Conservation (phyloP, 108 stramenopile species). For the Nannochloropsis salina region DNA sequence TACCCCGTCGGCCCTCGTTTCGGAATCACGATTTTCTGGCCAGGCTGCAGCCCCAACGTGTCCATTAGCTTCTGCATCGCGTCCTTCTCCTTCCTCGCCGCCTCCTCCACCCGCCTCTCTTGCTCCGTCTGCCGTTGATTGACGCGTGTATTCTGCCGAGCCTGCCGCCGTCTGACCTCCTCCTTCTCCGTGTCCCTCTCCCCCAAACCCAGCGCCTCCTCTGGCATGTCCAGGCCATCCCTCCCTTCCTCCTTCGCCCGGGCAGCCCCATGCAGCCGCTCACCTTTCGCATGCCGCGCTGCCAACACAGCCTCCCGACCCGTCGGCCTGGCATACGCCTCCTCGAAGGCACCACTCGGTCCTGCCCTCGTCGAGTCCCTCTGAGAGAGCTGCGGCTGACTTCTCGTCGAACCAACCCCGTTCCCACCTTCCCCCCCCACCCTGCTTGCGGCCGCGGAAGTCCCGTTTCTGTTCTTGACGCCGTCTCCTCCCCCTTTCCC, state of each 20-base stretch:
- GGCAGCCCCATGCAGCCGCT: background rate
- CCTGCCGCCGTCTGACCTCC: background rate
- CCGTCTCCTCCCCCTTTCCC: background rate
- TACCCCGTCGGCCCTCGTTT: background rate
- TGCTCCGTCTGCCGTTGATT: slow-evolving; percentile 2
- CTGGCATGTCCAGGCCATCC: background rate
- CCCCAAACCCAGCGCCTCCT: background rate
- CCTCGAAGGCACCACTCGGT: background rate
- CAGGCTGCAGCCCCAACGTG: slow-evolving; percentile 7
- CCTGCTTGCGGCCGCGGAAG: background rate
- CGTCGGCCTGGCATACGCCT: background rate
- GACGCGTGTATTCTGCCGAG: background rate
- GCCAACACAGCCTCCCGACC: background rate
- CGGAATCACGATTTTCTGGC: background rate
- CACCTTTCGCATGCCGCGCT: background rate
- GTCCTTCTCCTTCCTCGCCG: background rate
- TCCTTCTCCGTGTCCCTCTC: background rate
- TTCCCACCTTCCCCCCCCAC: too few species aligned
- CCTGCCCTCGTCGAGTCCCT: background rate
- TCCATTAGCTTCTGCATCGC: background rate
- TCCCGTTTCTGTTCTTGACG: background rate
- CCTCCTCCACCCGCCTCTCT: background rate
- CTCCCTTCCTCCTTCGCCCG: slow-evolving; percentile 19
- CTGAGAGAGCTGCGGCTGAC: too few species aligned
- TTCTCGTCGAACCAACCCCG: too few species aligned